Percentiles rank a stretch among this genome's conserved stretches.
Evolutionary conservation across 306 rosid genomes (phyloP).

Genomic region (Geum urbanum): DNA sequence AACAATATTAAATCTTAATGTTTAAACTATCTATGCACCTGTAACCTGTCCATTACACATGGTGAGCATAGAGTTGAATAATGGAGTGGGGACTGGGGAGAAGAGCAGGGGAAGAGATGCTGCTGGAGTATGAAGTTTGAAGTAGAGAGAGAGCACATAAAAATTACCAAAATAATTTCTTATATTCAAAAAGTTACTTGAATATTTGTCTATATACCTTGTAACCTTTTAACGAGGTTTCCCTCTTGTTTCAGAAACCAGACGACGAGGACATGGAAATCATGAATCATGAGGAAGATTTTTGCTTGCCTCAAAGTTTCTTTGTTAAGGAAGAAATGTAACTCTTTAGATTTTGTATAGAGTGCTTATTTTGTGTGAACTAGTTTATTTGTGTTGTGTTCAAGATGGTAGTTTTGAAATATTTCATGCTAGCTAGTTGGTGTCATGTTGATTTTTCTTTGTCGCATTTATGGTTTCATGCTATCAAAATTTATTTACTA

Average conservation of each 20-base stretch:
- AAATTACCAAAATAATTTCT: background rate
- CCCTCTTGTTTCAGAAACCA: slow-evolving; percentile 55
- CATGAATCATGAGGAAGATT: slow-evolving; percentile 79
- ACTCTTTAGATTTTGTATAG: slow-evolving; percentile 28
- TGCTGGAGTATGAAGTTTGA: background rate
- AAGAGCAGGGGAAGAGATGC: background rate
- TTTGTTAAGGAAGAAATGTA: slow-evolving; percentile 70
- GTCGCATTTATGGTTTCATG: background rate
- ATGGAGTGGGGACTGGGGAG: background rate
- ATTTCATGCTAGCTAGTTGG: background rate
- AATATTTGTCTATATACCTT: background rate
- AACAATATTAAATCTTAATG: background rate
- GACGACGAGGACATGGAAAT: slow-evolving; percentile 79
- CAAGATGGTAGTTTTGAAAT: background rate
- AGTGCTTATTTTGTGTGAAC: slow-evolving; percentile 21
- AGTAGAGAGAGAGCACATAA: background rate
- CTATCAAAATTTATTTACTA: background rate
- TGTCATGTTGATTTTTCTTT: background rate
- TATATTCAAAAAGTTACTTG: background rate
- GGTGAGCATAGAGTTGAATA: background rate
- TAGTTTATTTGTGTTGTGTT: background rate
- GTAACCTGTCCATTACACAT: background rate
- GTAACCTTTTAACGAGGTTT: slow-evolving; percentile 2
- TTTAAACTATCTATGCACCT: background rate
- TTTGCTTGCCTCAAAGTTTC: slow-evolving; percentile 76